Evolutionary conservation across 768 basidiomycete species (phyloP), one percentile per base, ranked within the genome.

Genomic region (Tremella yokohamensis): DNA sequence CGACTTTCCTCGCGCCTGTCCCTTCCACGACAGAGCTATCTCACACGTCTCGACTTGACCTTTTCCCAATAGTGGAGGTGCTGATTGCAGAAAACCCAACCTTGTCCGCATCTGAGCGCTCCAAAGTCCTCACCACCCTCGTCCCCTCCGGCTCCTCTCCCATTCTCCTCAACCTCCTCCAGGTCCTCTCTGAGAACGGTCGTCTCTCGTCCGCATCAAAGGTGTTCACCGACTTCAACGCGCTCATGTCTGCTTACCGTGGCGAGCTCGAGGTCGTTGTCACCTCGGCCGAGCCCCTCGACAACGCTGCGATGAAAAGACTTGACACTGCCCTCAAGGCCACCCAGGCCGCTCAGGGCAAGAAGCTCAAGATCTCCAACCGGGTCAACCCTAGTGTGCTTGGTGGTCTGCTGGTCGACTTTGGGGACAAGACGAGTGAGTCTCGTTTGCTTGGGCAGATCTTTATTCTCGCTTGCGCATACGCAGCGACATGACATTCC

Each of bases 181-280:
- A 78, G 38, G 85, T 98, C 66, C 83, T 99, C 60, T 87, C 89
- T 59, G 89, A 94, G 78, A 99, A 99, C 77, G 92, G 92, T 58
- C 83, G 96, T 64, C 82, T 98, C 61, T 83, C 80, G 62, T 88
- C 94, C 81, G 85, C 88, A 16, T 80, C 84, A 67, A 86, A 86
- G 60, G 90, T 94, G 63, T 88, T 97, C 69, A 84, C 87, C 73
- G 90, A 89, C 60, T 97, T 97, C 81, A 86, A 89, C 67, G 86
- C 87, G 76, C 84, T 98, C 64, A 86, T 94, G 59, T 79, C 89
- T 45, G 84, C 88, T 69, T 84, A 97, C 83, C 87, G 84, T 77
- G 96, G 96, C 67, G 94, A 98, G 80, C 80, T 97, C 62, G 89
- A 87, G 73, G 89, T 98, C 62, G 83, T 85, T 56, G 89, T 98